Percentiles rank a stretch among this genome's conserved stretches.
Conservation (phyloP, 352 stramenopile genomes). For the Aphanomyces astaci region DNA sequence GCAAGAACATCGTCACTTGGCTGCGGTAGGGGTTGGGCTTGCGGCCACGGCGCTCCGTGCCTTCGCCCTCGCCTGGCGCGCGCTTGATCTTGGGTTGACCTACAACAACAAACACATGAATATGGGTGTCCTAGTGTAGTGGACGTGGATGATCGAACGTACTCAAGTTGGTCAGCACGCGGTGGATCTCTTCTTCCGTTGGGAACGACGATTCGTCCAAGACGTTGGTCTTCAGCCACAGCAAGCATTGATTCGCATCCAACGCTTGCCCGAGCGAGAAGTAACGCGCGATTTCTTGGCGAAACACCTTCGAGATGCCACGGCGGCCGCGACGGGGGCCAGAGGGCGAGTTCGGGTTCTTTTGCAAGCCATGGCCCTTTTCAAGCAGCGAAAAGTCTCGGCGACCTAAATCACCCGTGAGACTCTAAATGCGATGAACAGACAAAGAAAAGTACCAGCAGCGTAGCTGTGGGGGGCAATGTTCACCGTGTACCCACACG, state of each 20-base stretch:
- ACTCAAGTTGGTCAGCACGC: constrained; percentile 23
- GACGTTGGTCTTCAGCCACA: constrained; percentile 22
- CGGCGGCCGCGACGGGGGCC: constrained; percentile 14
- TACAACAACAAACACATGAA: not conserved
- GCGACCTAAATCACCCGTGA: constrained; percentile 4
- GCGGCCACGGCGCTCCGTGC: constrained; percentile 19
- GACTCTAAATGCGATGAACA: not conserved
- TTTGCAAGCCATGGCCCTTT: constrained; percentile 22
- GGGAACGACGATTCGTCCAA: constrained; percentile 20
- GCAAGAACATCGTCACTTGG: constrained; percentile 22
- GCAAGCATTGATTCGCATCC: constrained; percentile 14
- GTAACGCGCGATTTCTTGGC: constrained; percentile 22
- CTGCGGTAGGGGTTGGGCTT: constrained; percentile 22
- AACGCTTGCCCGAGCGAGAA: constrained; percentile 20
- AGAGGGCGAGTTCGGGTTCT: constrained; percentile 19
- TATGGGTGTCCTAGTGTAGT: too few relatives aligned
- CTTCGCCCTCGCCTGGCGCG: constrained; percentile 15
- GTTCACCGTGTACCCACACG: constrained; percentile 23
- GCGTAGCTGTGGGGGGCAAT: constrained; percentile 21
- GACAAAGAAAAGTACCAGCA: constrained; percentile 5
- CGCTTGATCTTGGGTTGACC: constrained; percentile 20
- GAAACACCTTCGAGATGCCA: constrained; percentile 23
- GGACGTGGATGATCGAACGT: too few relatives aligned
- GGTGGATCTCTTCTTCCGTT: constrained; percentile 22
- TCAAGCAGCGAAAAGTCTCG: constrained; percentile 22